phyloP scores from a whole-genome alignment of 1,139 yeast genomes.

The Hanseniaspora gamundiae region DNA sequence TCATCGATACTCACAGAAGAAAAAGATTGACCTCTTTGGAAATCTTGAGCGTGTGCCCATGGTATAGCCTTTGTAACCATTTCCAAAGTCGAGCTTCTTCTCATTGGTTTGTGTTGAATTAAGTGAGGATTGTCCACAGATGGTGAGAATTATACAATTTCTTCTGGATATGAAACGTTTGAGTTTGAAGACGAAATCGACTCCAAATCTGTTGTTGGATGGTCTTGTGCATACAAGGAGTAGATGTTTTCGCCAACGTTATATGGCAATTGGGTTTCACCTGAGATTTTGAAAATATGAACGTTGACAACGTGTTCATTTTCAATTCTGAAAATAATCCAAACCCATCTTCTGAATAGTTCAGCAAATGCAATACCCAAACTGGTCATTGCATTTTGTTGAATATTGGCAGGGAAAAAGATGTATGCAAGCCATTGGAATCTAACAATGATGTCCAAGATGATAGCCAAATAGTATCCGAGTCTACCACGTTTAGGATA shows the following conservation, averaged over 20 bases:
- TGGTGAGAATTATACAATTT: background rate
- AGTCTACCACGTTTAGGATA: slow-evolving; percentile 35
- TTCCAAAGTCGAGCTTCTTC: slow-evolving; percentile 29
- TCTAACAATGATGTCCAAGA: slow-evolving; percentile 59
- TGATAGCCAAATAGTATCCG: slow-evolving; percentile 63
- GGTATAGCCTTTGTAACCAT: slow-evolving; percentile 52
- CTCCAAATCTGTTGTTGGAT: background rate
- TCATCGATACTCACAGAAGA: slow-evolving; percentile 13
- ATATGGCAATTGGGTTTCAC: slow-evolving; percentile 80
- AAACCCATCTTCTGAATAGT: slow-evolving; percentile 63
- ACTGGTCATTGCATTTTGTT: slow-evolving; percentile 85
- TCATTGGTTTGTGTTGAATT: slow-evolving; percentile 11
- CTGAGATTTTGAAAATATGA: slow-evolving; percentile 63
- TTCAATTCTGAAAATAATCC: slow-evolving; percentile 89
- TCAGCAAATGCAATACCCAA: slow-evolving; percentile 78
- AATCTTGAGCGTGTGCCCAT: slow-evolving; percentile 79
- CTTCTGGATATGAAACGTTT: background rate
- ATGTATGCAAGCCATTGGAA: slow-evolving; percentile 86
- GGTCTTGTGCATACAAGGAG: slow-evolving; percentile 5
- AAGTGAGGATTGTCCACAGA: slow-evolving; percentile 2
- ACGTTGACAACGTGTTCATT: slow-evolving; percentile 93
- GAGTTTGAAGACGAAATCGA: background rate
- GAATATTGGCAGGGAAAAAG: slow-evolving; percentile 56
- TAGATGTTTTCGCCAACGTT: slow-evolving; percentile 25
- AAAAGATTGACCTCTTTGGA: slow-evolving; percentile 44